These are phyloP conservation scores for Avena insularis DNA, from an alignment of 176 grass and related monocot genomes.

Conservation along the genomic window DNA sequence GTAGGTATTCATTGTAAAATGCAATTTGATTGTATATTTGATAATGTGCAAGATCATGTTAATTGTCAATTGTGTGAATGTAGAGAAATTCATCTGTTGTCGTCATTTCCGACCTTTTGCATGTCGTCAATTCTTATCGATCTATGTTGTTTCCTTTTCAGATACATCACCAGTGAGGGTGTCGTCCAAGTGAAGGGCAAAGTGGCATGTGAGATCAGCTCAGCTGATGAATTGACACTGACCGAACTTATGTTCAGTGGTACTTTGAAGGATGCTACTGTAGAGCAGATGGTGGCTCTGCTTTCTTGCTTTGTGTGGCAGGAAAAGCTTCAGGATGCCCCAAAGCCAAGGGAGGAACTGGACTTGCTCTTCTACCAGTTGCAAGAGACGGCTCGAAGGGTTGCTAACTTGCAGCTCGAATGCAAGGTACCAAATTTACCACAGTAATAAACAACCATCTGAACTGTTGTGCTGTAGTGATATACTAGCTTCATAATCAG, in stretches of 20 bases:
- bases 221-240: constrained; percentile 82
- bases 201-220: constrained; percentile 89
- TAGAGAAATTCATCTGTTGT: not conserved
- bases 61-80: not conserved
- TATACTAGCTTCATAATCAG: not conserved
- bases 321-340: constrained; percentile 85
- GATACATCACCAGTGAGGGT: constrained; percentile 71
- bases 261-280: constrained; percentile 74
- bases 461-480: not conserved
- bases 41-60: not conserved
- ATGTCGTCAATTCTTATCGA: constrained; percentile 19
- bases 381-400: constrained; percentile 55
- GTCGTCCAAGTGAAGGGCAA: constrained; percentile 90
- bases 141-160: constrained; percentile 33
- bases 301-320: constrained; percentile 97
- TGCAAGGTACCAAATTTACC: constrained; percentile 74
- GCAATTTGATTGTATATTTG: not conserved
- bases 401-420: constrained; percentile 66
- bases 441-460: not conserved
- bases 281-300: constrained; percentile 90
- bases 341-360: constrained; percentile 84
- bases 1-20: not conserved
- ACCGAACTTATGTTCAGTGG: constrained; percentile 96
- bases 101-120: not conserved
- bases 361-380: constrained; percentile 64